phyloP scores from a whole-genome alignment of 257 asterid genomes.

The Schizonepeta tenuifolia region DNA sequence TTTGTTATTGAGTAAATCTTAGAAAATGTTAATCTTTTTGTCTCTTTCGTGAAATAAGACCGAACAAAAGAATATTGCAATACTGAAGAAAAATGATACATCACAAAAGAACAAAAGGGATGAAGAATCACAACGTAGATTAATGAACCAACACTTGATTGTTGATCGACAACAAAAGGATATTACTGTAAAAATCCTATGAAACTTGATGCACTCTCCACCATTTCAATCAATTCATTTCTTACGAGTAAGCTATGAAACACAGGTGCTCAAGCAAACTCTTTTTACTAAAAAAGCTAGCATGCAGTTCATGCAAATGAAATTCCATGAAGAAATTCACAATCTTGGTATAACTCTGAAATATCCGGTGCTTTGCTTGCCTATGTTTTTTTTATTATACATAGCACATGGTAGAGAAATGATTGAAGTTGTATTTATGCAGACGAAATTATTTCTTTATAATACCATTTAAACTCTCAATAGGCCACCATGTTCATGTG shows the following conservation, averaged over 20 bases:
- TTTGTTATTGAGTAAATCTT: neutral
- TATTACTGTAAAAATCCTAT: slow-evolving; percentile 49
- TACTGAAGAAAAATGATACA: slow-evolving; percentile 47
- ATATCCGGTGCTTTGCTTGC: neutral
- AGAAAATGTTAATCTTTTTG: slow-evolving; percentile 6
- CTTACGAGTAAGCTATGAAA: slow-evolving; percentile 18
- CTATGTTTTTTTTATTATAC: neutral
- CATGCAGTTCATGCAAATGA: slow-evolving; percentile 89
- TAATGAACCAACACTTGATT: slow-evolving; percentile 54
- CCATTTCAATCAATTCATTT: neutral
- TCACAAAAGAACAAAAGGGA: slow-evolving; percentile 45
- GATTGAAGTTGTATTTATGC: neutral
- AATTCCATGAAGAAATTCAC: slow-evolving; percentile 75
- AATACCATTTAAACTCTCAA: slow-evolving; percentile 24
- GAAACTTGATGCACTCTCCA: slow-evolving; percentile 22
- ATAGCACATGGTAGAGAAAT: neutral
- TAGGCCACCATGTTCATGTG: slow-evolving; percentile 80
- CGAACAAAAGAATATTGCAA: slow-evolving; percentile 42
- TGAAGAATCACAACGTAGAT: slow-evolving; percentile 51
- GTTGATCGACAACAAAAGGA: slow-evolving; percentile 74
- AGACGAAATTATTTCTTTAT: neutral
- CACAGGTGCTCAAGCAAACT: slow-evolving; percentile 72
- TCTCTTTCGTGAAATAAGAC: slow-evolving; percentile 39
- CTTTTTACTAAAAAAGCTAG: slow-evolving; percentile 80
- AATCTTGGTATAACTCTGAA: slow-evolving; percentile 59